Percentiles rank a stretch among this genome's conserved stretches.
Evolutionary conservation across 805 yeast species (phyloP).

Genomic region (Myxozyma udenii): DNA sequence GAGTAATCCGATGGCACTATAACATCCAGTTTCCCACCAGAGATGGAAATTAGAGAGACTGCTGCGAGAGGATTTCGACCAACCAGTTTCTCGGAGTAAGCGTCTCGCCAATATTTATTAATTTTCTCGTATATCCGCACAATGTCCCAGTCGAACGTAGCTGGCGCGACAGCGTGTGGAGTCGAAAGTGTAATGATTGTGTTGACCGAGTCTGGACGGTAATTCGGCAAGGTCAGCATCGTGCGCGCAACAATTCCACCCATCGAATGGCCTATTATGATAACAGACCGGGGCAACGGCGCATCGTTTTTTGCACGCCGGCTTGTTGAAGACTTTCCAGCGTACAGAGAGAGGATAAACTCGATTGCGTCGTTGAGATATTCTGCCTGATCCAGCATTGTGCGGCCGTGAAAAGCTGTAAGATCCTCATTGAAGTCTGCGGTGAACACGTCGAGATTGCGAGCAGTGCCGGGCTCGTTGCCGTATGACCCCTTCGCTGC

Average conservation of each 20-base stretch:
- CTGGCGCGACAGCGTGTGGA: slow-evolving; percentile 90
- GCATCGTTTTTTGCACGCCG: slow-evolving; percentile 32
- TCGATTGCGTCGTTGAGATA: slow-evolving; percentile 82
- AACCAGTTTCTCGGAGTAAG: slow-evolving; percentile 43
- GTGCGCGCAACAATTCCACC: slow-evolving; percentile 94
- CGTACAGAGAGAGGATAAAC: slow-evolving; percentile 69
- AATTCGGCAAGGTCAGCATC: slow-evolving; percentile 76
- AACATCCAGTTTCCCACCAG: slow-evolving; percentile 80
- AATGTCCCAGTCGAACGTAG: slow-evolving; percentile 88
- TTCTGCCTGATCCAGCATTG: slow-evolving; percentile 90
- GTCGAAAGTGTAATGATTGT: slow-evolving; percentile 83
- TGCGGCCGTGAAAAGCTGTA: slow-evolving; percentile 93
- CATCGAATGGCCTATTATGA: slow-evolving; percentile 90
- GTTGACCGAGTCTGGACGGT: slow-evolving; percentile 66
- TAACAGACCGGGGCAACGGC: slow-evolving; percentile 60
- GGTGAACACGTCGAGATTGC: slow-evolving; percentile 75
- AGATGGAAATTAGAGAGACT: slow-evolving; percentile 73
- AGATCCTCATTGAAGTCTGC: slow-evolving; percentile 95
- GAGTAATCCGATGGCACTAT: slow-evolving; percentile 90
- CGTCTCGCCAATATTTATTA: slow-evolving; percentile 76
- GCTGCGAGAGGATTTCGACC: slow-evolving; percentile 52
- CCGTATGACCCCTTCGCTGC: slow-evolving; percentile 29
- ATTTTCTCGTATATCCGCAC: slow-evolving; percentile 67
- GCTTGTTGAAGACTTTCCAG: slow-evolving; percentile 16
- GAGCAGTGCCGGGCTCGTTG: slow-evolving; percentile 33